Percentiles rank a stretch among this genome's conserved stretches.
Evolutionary conservation across 2,329 filamentous ascomycete genomes (phyloP).

Genomic region (Hymenoscyphus repandus): DNA sequence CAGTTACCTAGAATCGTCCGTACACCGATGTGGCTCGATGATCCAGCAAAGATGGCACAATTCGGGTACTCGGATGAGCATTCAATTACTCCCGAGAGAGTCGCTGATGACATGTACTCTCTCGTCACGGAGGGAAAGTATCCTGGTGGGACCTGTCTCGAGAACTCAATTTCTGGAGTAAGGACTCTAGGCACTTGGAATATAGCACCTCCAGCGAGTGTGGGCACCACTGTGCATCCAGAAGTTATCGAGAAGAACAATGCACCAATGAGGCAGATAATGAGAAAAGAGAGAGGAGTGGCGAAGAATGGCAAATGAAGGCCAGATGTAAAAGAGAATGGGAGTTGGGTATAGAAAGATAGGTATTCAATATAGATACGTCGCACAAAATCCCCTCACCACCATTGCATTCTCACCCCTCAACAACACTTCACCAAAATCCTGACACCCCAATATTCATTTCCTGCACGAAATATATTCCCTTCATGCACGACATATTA

Average conservation of each 20-base stretch:
- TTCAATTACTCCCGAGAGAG: conserved; percentile 6
- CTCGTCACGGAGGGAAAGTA: conserved; percentile 8
- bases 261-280: conserved; percentile 4
- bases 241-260: conserved; percentile 8
- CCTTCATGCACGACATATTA: too few relatives aligned
- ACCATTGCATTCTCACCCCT: too few relatives aligned
- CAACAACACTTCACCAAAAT: too few relatives aligned
- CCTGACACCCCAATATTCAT: too few relatives aligned
- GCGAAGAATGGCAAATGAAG: too few relatives aligned
- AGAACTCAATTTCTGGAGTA: not conserved
- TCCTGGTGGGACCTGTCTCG: conserved; percentile 8
- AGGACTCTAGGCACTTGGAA: conserved; percentile 11
- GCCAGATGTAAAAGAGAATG: too few relatives aligned
- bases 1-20: conserved; percentile 7
- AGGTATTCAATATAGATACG: too few relatives aligned
- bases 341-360: too few relatives aligned
- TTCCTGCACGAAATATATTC: too few relatives aligned
- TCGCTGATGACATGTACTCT: conserved; percentile 10
- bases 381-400: too few relatives aligned
- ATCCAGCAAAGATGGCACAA: conserved; percentile 10
- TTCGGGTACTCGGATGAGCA: conserved; percentile 4
- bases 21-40: conserved; percentile 16
- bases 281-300: conserved; percentile 7
- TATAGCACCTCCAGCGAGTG: conserved; percentile 4
- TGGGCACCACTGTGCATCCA: conserved; percentile 2